Base-by-base conservation (phyloP, 495 filamentous ascomycete species). In the Pseudotulostoma volvatum region DNA sequence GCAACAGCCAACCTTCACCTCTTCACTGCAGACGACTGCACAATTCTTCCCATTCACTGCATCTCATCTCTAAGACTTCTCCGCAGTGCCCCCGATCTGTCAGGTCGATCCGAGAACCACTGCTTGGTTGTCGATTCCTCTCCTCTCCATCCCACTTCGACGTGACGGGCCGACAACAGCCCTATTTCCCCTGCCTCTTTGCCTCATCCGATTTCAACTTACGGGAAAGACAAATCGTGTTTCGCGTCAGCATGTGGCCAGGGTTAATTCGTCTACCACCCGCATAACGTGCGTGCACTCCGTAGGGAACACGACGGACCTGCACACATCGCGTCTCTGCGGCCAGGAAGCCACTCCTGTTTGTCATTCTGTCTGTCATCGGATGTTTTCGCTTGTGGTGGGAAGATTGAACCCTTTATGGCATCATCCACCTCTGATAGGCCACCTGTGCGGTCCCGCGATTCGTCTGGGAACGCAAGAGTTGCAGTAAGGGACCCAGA, bases 391-490 rank as follows among this genome's bases (percentile, higher is more conserved):
- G 57, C 53, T 60, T 52, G 55, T 49, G 49, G 44, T 42, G 44
- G 53, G 60, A 54, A 53, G 52, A 36, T 23, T 30, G 47, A 37
- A 51, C 53, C 56, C 46, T 49, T 45, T 52, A 66, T 63, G 61
- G 54, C 59, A 49, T 54, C 58, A 53, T 54, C 59, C 54, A 58
- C 59, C 46, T 59, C 61, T 51, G 59, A 63, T 53, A 63, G 61
- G 57, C 52, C 49, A 57, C 56, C 61, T 54, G 51, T 49, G 49
- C 50, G 47, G 54, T 44, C 44, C 44, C 43, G 45, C 60, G 47
- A 53, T 50, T 50, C 55, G 46, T 47, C 41, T 56, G 51, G 55
- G 44, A 45, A 49, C 47, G 45, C 52, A 54, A 51, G 44, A 52
- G 43, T 47, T 49, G 42, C 56, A 55, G 39, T 44, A 42, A 43